phyloP scores from a whole-genome alignment of 257 asterid species.

The Catharanthus roseus region DNA sequence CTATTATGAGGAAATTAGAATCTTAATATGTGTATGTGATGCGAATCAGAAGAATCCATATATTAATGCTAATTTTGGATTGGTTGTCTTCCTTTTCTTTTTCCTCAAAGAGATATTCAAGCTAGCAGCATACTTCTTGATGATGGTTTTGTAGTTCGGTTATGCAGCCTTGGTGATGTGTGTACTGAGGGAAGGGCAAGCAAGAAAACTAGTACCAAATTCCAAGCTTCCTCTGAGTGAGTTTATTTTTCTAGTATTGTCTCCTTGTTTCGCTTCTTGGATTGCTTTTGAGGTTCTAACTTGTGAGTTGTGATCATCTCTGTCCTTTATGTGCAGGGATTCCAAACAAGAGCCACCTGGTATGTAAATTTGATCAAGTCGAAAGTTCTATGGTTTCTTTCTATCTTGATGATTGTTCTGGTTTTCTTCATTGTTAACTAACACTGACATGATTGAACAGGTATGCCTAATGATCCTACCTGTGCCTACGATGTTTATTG shows the following conservation, averaged over 20 bases:
- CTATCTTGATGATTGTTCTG: too few relatives aligned
- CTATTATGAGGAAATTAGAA: too few relatives aligned
- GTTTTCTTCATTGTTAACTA: background rate
- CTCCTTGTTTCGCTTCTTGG: background rate
- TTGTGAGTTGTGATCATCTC: too few relatives aligned
- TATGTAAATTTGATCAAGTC: constrained; percentile 20
- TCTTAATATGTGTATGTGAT: too few relatives aligned
- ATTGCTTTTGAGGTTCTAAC: background rate
- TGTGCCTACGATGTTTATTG: constrained; percentile 23
- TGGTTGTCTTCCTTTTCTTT: too few relatives aligned
- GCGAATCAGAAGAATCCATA: background rate
- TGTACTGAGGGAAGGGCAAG: constrained; percentile 65
- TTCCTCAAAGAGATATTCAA: constrained; percentile 76
- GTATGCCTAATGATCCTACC: background rate
- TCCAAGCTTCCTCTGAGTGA: constrained; percentile 66
- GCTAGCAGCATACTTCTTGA: constrained; percentile 91
- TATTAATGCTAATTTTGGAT: background rate
- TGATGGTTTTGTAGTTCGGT: constrained; percentile 73
- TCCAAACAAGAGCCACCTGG: constrained; percentile 62
- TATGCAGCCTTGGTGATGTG: constrained; percentile 71
- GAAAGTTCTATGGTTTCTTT: too few relatives aligned
- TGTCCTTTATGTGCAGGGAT: constrained; percentile 48
- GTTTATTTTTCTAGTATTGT: constrained; percentile 14
- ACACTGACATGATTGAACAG: constrained; percentile 11
- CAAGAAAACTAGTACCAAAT: constrained; percentile 46